phyloP scores from a whole-genome alignment of 2,329 filamentous ascomycete genomes.

The Coniella vitis region DNA sequence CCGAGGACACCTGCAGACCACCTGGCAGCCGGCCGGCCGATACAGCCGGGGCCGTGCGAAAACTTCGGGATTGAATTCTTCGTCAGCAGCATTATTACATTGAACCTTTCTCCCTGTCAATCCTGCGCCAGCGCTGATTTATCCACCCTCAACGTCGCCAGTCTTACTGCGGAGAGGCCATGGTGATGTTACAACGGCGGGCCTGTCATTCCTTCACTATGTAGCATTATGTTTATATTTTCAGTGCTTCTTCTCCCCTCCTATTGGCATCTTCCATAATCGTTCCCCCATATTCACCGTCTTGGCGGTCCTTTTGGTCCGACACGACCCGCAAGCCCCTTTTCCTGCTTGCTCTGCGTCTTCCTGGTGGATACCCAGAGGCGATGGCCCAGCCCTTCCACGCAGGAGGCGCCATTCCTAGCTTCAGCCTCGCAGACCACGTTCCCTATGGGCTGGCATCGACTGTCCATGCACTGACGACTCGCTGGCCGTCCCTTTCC shows the following conservation, averaged over 20 bases:
- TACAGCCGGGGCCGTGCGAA: background rate
- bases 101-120: background rate
- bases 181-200: no score
- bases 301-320: background rate
- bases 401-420: constrained; percentile 12
- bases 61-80: background rate
- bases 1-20: background rate
- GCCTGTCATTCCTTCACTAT: background rate
- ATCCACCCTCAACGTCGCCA: no score
- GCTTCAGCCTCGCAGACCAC: constrained; percentile 4
- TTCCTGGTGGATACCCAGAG: background rate
- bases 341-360: background rate
- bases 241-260: background rate
- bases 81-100: background rate
- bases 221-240: background rate
- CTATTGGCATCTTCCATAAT: background rate
- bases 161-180: no score
- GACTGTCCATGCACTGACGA: background rate
- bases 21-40: background rate
- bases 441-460: background rate
- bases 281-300: background rate
- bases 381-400: constrained; percentile 16
- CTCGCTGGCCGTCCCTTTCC: constrained; percentile 10
- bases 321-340: background rate
- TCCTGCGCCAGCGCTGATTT: background rate